These are phyloP conservation scores for Linderina pennispora DNA, from an alignment of 192 early-diverging fungal genomes.

Conservation along the genomic window DNA sequence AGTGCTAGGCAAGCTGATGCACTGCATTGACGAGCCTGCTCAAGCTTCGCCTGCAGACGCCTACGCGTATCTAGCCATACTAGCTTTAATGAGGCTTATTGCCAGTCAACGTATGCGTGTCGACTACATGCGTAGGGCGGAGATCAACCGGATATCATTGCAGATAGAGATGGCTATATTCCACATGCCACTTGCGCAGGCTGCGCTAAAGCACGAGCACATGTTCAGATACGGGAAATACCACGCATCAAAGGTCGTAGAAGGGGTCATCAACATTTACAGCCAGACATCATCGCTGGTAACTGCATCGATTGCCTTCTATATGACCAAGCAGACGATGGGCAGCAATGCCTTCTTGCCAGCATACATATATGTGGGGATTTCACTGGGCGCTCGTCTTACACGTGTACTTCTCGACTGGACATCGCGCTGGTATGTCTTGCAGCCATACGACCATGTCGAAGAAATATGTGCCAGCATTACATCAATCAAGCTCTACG, in stretches of 20 bases:
- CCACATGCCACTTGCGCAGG: background rate
- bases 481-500: conserved; percentile 89
- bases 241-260: conserved; percentile 1
- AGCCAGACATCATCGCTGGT: conserved; percentile 2
- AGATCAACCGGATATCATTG: conserved; percentile 4
- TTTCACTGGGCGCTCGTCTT: background rate
- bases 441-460: conserved; percentile 52
- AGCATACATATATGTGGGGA: background rate
- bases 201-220: conserved; percentile 2
- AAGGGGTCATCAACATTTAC: conserved; percentile 2
- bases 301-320: background rate
- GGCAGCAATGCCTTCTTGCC: background rate
- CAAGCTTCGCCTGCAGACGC: background rate
- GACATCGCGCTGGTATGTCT: conserved; percentile 6
- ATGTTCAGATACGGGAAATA: background rate
- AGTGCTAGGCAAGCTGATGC: background rate
- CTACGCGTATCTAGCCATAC: background rate
- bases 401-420: conserved; percentile 4
- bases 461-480: conserved; percentile 86
- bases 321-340: background rate
- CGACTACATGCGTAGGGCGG: conserved; percentile 1
- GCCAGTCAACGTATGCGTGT: background rate
- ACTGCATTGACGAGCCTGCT: background rate
- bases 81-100: background rate
- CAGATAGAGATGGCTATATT: conserved; percentile 9